Percentiles rank a stretch among this genome's conserved stretches.
Conservation (phyloP, 345 rosid genomes). For the Ailanthus altissimus region DNA sequence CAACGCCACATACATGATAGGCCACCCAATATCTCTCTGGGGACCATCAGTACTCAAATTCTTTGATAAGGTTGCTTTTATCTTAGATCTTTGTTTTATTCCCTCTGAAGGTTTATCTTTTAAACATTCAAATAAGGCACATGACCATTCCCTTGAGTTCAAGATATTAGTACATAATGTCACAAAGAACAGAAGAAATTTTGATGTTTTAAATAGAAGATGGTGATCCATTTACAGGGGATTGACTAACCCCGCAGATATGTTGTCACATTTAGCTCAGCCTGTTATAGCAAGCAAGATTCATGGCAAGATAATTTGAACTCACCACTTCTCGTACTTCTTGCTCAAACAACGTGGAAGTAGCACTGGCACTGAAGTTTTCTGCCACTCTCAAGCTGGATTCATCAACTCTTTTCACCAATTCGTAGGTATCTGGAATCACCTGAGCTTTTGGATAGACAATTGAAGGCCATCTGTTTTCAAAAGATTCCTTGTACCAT, state of each 20-base stretch:
- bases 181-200: not conserved
- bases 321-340: conserved; percentile 85
- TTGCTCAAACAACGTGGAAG: conserved; percentile 65
- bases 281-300: not conserved
- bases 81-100: not conserved
- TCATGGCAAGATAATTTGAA: conserved; percentile 8
- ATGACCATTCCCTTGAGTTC: not conserved
- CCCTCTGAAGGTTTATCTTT: not conserved
- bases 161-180: not conserved
- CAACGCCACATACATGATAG: not conserved
- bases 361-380: conserved; percentile 54
- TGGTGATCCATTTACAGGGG: too few species aligned
- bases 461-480: conserved; percentile 65
- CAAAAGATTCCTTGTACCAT: conserved; percentile 66
- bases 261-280: too few species aligned
- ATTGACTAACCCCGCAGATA: too few species aligned
- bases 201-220: not conserved
- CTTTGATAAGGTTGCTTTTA: not conserved
- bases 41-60: not conserved
- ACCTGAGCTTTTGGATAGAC: conserved; percentile 39
- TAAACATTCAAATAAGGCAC: not conserved
- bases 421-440: conserved; percentile 47
- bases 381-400: conserved; percentile 58
- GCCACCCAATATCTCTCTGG: not conserved
- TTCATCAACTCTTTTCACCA: conserved; percentile 49